Evolutionary conservation across 2,329 filamentous ascomycete genomes (phyloP), one percentile per base, ranked within the genome.

Genomic region (Trichoderma sp.): DNA sequence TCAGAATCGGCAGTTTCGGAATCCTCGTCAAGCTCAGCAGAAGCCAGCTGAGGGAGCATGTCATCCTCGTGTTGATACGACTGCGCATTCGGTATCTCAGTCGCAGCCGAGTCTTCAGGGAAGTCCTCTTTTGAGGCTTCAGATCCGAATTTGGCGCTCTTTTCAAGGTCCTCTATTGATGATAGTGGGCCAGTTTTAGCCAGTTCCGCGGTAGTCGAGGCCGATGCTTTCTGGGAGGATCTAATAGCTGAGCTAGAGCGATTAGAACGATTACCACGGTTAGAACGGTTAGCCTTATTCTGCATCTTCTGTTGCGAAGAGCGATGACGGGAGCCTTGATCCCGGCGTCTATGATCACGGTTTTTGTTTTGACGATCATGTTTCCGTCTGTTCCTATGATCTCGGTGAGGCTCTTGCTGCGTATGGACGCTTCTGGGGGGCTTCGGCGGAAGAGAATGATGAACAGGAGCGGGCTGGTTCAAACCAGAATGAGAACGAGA

Each of bases 321-420:
- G 9, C 74, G 74, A 26, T 73, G 60, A 34, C 76, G 68, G 6
- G 73, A 65, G 24, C 74, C 73, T 18, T 75, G 74, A 61, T 79
- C 78, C 71, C 76, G 78, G 21, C 76, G 75, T 24, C 78, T 76
- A 36, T 75, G 76, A 9, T 80, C 78, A 28, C 78, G 77, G 43
- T 78, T 76, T 24, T 77, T 79, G 58, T 76, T 75, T 14, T 81
- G 77, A 9, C 79, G 78, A 28, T 83, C 80, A 63, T 78, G 75
- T 56, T 76, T 79, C 24, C 78, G 78, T 60, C 77, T 81, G 53
- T 78, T 77, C 18, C 77, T 76, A 63, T 78, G 74, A 26, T 80
- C 80, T 12, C 77, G 77, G 53, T 76, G 73, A 24, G 76, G 71
- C 12, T 80, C 77, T 14, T 76, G 71, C 60, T 78, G 77, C 47